Base-by-base conservation (phyloP, 106 monocot genomes). In the Allium cepa region DNA sequence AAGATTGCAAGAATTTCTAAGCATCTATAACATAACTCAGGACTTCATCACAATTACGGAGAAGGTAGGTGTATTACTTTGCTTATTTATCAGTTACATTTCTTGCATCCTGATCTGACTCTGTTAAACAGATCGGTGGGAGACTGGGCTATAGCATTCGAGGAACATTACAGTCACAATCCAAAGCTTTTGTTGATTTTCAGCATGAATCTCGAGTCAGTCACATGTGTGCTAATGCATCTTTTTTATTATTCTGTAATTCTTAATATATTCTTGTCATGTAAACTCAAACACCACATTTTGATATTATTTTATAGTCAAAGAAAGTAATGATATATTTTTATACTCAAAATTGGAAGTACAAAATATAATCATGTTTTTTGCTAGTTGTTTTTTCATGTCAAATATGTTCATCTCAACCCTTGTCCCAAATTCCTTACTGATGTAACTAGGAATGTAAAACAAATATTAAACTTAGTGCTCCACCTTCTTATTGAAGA, bases 131-230 rank as follows among this genome's bases (percentile, higher is more conserved):
- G 97, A 89, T 97, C 77, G 97, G 97, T 79, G 97, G 97, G 69
- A 87, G 97, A 76, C 69, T 97, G 69, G 97, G 97, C 8, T 97
- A 97, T 74, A 97, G 89, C 72, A 97, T 97, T 53, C 81, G 97
- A 49, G 97, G 97, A 70, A 89, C 86, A 57, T 66, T 97, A 50
- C 97, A 97, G 64, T 89, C 88, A 73, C 97, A 97, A 61, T 89
- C 92, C 58, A 97, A 92, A 68, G 79, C 92, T 13, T 97, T 97
- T 66, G 77, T 97, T 84, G 97, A 97, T 59, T 86, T 89, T 82
- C 97, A 97, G 73, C 97, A 97, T 79, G 92, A 87, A 62, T 82
- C 84, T 66, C 84, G 88, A 77, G 97, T 97, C 67, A 82, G 89
- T 70, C 47, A 68, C 49, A 57, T 78, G 58, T 59, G 57, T 69